Evolutionary conservation across 768 basidiomycete species (phyloP).

Genomic region (Lentinula detonsa): DNA sequence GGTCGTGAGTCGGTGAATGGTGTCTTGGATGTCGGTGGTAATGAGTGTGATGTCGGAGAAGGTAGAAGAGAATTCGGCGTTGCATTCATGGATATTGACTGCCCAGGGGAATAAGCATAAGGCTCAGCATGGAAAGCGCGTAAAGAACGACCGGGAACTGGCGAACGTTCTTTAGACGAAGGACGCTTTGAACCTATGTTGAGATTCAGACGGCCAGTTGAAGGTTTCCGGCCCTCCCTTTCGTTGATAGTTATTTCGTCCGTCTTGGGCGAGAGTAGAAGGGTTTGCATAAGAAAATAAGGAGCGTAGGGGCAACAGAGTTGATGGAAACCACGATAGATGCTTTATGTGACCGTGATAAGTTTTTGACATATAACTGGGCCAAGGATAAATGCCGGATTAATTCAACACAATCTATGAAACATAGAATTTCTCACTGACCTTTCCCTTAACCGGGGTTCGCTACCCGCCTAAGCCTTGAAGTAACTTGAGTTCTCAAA

Average conservation of each 20-base stretch:
- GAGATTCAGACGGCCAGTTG: not conserved
- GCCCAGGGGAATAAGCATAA: constrained; percentile 8
- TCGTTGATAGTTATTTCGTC: not conserved
- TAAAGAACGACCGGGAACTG: not conserved
- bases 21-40: constrained; percentile 11
- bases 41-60: constrained; percentile 9
- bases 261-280: constrained; percentile 1
- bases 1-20: constrained; percentile 17
- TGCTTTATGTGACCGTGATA: not conserved
- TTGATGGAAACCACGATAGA: not conserved
- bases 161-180: not conserved
- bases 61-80: constrained; percentile 10
- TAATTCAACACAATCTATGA: not conserved
- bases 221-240: not conserved
- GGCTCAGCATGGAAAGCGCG: constrained; percentile 18
- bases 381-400: not conserved
- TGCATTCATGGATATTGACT: constrained; percentile 4
- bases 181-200: not conserved
- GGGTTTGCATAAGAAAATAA: not conserved
- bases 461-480: not conserved
- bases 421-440: not conserved
- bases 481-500: not conserved
- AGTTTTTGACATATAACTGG: not conserved
- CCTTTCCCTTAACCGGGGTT: not conserved
- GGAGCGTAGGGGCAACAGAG: not conserved